Evolutionary conservation across 768 basidiomycete genomes (phyloP).

Genomic region (Russula olivacea): DNA sequence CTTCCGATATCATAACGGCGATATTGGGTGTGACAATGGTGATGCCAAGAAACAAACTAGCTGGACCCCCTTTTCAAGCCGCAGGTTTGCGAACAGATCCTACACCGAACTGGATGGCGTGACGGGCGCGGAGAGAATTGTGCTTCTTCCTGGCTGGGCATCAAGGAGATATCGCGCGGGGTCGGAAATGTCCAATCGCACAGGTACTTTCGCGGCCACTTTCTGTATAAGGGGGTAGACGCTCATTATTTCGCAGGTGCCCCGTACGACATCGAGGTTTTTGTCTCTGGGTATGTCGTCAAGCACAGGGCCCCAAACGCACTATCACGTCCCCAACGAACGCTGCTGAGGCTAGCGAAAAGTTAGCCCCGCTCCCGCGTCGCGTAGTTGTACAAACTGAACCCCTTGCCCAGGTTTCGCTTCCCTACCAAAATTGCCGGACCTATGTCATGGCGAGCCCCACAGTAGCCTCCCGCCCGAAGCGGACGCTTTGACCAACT

Average conservation of each 20-base stretch:
- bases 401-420: slow-evolving; percentile 15
- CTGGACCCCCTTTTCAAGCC: slow-evolving; percentile 61
- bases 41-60: slow-evolving; percentile 33
- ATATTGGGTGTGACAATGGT: slow-evolving; percentile 27
- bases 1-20: slow-evolving; percentile 15
- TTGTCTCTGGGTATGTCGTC: slow-evolving; percentile 72
- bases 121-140: slow-evolving; percentile 40
- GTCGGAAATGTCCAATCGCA: slow-evolving; percentile 21
- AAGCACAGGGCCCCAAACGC: slow-evolving; percentile 51
- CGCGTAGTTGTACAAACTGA: neutral
- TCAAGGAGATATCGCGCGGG: slow-evolving; percentile 41
- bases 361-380: slow-evolving; percentile 36
- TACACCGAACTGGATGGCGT: slow-evolving; percentile 25
- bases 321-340: slow-evolving; percentile 66
- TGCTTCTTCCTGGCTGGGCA: slow-evolving; percentile 81
- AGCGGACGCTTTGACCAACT: slow-evolving; percentile 25
- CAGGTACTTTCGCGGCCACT: slow-evolving; percentile 28
- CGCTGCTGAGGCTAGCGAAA: slow-evolving; percentile 74
- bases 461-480: slow-evolving; percentile 29
- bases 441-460: slow-evolving; percentile 25
- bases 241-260: slow-evolving; percentile 34
- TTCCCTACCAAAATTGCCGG: slow-evolving; percentile 28
- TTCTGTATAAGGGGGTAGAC: neutral
- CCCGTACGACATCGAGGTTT: slow-evolving; percentile 65
- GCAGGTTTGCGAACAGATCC: slow-evolving; percentile 35